Percentiles rank a stretch among this genome's conserved stretches.
Evolutionary conservation across 768 basidiomycete genomes (phyloP).

Genomic region (Serendipita vermifera): DNA sequence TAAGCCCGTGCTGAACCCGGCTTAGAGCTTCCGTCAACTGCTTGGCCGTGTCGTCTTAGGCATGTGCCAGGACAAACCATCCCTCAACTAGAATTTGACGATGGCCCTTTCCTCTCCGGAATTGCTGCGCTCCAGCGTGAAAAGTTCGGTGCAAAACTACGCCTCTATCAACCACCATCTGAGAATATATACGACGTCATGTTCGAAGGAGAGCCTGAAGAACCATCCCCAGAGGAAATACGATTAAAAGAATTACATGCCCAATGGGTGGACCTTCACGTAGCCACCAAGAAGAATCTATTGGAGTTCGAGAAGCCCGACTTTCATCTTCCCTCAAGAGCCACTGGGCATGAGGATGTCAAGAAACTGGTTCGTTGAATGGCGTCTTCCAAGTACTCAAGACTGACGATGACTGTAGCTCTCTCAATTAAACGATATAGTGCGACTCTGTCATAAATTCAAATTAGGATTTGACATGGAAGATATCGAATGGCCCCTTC

Average conservation of each 20-base stretch:
- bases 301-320: neutral
- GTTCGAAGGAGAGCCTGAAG: neutral
- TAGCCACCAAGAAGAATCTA: neutral
- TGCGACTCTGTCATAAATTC: neutral
- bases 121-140: neutral
- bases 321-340: neutral
- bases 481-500: neutral
- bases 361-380: neutral
- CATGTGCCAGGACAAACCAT: neutral
- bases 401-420: neutral
- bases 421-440: neutral
- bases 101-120: neutral
- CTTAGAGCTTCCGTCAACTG: neutral
- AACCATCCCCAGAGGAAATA: neutral
- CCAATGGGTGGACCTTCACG: neutral
- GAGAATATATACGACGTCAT: neutral
- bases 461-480: neutral
- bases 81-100: neutral
- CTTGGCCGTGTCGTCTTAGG: slow-evolving; percentile 1
- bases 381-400: neutral
- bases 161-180: neutral
- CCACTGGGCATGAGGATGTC: neutral
- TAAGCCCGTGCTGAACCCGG: neutral
- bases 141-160: neutral
- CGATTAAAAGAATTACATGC: neutral